Evolutionary conservation across 352 stramenopile species (phyloP).

Genomic region (Globisporangium mamillatum): DNA sequence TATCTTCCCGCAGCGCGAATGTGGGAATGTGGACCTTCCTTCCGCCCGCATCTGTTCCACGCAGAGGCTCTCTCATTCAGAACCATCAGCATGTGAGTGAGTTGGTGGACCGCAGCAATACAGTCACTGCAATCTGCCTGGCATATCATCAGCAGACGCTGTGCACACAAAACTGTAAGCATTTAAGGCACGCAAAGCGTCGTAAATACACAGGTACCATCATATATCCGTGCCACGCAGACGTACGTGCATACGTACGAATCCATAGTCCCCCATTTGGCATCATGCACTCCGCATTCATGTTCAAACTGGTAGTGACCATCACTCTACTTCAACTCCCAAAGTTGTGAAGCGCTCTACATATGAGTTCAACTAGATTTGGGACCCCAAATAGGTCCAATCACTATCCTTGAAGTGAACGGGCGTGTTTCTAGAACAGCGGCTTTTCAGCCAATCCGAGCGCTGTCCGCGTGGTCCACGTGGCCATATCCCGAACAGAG

Average conservation of each 20-base stretch:
- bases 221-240: not conserved
- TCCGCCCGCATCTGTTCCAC: not conserved
- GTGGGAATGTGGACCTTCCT: not conserved
- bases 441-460: constrained; percentile 15
- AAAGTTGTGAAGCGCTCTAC: not conserved
- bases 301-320: not conserved
- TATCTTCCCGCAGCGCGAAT: not conserved
- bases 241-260: not conserved
- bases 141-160: too few relatives aligned
- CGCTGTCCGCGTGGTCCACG: constrained; percentile 11
- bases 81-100: too few relatives aligned
- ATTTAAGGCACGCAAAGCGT: too few relatives aligned
- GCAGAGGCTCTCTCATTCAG: too few relatives aligned
- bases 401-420: constrained; percentile 4
- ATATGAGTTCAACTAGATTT: not conserved
- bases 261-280: too few relatives aligned
- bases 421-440: constrained; percentile 9
- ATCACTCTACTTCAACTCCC: constrained; percentile 12
- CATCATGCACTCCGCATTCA: not conserved
- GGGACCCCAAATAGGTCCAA: not conserved
- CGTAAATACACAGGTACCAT: too few relatives aligned
- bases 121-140: too few relatives aligned
- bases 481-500: not conserved
- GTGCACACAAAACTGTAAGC: too few relatives aligned
- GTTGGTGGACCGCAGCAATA: not conserved